Conservation (phyloP, 306 rosid species). For the Cucurbita argyrosperma region DNA sequence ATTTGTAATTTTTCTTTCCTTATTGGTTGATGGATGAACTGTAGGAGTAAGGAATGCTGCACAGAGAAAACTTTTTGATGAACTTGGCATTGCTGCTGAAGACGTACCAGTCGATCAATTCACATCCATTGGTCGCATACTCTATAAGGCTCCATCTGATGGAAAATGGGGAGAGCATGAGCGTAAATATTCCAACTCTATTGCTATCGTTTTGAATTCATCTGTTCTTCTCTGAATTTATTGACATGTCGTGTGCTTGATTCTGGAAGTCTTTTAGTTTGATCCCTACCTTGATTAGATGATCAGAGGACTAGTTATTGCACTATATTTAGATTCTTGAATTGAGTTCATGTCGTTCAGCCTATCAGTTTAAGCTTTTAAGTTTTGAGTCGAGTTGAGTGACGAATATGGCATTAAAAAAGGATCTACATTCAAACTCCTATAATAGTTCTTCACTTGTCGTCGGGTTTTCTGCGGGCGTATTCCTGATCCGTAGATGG, state of each 20-base stretch:
- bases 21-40: background rate
- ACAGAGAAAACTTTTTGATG: conserved; percentile 94
- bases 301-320: no score
- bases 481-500: background rate
- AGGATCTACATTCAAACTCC: background rate
- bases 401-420: background rate
- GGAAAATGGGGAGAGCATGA: conserved; percentile 99
- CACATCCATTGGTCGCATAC: conserved; percentile 74
- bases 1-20: no score
- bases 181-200: conserved; percentile 27
- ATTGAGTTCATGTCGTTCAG: background rate
- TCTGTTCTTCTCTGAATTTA: background rate
- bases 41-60: conserved; percentile 94
- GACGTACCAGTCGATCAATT: conserved; percentile 90
- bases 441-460: background rate
- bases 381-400: background rate
- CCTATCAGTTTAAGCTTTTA: background rate
- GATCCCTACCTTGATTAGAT: background rate
- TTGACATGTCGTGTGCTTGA: background rate
- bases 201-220: background rate
- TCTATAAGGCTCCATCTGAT: conserved; percentile 95
- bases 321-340: background rate
- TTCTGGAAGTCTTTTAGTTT: background rate
- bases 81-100: conserved; percentile 76
- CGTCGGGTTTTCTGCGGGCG: background rate